phyloP scores from a whole-genome alignment of 805 yeast species.

The Scheffersomyces ergatensis region DNA sequence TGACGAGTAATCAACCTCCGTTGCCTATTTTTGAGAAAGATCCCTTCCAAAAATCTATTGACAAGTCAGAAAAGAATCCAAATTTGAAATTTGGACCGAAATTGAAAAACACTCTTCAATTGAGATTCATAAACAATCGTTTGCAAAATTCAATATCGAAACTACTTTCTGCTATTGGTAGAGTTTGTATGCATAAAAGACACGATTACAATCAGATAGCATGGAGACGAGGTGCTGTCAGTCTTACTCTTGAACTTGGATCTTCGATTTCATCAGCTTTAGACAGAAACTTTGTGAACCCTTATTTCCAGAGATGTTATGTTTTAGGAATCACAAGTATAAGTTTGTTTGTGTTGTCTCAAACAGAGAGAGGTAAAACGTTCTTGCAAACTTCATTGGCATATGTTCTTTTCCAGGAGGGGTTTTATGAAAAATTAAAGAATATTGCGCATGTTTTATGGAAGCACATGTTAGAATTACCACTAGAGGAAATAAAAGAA shows the following conservation, averaged over 20 bases:
- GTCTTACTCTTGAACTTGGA: conserved; percentile 33
- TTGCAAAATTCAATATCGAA: conserved; percentile 45
- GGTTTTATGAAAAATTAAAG: conserved; percentile 40
- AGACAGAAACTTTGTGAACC: conserved; percentile 13
- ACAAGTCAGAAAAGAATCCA: conserved; percentile 23
- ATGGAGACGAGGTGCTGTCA: conserved; percentile 41
- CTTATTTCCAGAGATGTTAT: conserved; percentile 27
- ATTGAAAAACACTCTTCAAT: conserved; percentile 59
- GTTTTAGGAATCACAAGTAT: conserved; percentile 24
- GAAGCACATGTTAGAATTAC: conserved; percentile 12
- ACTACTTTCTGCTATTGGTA: conserved; percentile 41
- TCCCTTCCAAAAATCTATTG: conserved; percentile 20
- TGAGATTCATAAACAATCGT: conserved; percentile 49
- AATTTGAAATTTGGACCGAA: conserved; percentile 44
- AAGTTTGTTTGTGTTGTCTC: conserved; percentile 36
- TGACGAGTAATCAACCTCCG: conserved; percentile 31
- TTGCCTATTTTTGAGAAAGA: conserved; percentile 43
- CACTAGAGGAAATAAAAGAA: conserved; percentile 12
- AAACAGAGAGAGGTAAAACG: conserved; percentile 20
- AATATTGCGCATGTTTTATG: conserved; percentile 19
- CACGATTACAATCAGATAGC: conserved; percentile 37
- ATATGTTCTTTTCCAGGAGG: conserved; percentile 50
- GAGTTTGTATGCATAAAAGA: conserved; percentile 46
- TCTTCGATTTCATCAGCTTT: conserved; percentile 24
- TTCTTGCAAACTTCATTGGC: conserved; percentile 37